A percentile compares a stretch with the other conserved stretches of the same genome.
These are phyloP conservation scores for Exophiala alcalophila DNA, from an alignment of 2,329 filamentous ascomycete genomes.

Conservation along the genomic window DNA sequence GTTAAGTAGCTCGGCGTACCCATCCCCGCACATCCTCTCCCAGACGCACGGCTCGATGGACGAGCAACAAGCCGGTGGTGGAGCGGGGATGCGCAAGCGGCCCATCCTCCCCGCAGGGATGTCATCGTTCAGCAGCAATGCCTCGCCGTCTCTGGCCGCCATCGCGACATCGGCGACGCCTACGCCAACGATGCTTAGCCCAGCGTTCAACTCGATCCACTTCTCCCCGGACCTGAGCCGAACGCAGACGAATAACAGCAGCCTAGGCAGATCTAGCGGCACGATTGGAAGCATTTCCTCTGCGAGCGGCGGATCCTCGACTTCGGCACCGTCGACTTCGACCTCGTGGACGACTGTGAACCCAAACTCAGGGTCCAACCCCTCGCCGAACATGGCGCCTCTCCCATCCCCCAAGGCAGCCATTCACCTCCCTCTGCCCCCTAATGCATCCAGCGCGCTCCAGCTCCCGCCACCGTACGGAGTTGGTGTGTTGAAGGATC, in stretches of 20 bases:
- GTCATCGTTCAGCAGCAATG: conserved; percentile 36
- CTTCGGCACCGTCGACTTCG: conserved; percentile 13
- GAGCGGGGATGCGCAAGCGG: conserved; percentile 5
- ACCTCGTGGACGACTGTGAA: conserved; percentile 19
- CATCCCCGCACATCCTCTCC: conserved; percentile 16
- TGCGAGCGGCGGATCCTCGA: neutral
- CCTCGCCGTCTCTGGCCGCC: conserved; percentile 37
- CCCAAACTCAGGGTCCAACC: conserved; percentile 12
- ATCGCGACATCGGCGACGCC: conserved; percentile 32
- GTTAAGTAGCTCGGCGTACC: conserved; percentile 19
- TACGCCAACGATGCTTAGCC: conserved; percentile 26
- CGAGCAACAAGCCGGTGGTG: no score
- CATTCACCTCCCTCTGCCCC: conserved; percentile 30
- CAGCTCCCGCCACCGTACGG: conserved; percentile 33
- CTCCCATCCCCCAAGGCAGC: conserved; percentile 29
- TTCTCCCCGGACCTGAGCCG: conserved; percentile 23
- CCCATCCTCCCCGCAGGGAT: conserved; percentile 31
- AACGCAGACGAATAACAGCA: conserved; percentile 22
- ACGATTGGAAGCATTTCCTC: conserved; percentile 2
- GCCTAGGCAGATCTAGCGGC: conserved; percentile 9
- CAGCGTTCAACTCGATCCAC: conserved; percentile 31
- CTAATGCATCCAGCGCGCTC: conserved; percentile 13
- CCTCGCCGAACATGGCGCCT: conserved; percentile 29
- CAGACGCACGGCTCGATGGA: conserved; percentile 18
- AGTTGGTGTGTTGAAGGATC: conserved; percentile 42